phyloP scores from a whole-genome alignment of 2,329 filamentous ascomycete species.

The Fusarium xylarioides region DNA sequence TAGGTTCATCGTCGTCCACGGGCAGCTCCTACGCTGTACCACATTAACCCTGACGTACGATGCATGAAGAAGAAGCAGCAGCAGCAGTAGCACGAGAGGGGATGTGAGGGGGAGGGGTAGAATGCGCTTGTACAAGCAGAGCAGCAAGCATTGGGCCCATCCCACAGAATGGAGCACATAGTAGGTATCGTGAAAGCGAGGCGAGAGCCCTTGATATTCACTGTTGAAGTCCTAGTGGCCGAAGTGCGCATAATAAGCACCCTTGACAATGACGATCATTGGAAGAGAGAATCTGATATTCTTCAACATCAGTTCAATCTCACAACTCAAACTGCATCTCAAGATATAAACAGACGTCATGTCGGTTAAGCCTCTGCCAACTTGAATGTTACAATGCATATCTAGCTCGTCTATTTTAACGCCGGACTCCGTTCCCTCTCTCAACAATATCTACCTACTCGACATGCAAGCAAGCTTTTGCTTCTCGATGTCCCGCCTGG shows the following conservation, averaged over 20 bases:
- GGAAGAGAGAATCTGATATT: neutral
- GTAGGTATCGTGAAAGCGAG: conserved; percentile 22
- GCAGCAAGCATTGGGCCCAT: conserved; percentile 13
- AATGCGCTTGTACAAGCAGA: conserved; percentile 19
- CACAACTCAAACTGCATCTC: neutral
- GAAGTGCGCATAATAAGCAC: neutral
- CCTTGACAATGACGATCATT: neutral
- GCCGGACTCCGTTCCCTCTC: conserved; percentile 26
- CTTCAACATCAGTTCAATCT: neutral
- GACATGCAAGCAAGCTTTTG: neutral
- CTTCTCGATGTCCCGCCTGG: neutral
- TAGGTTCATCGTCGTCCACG: conserved; percentile 42
- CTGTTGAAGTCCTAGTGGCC: conserved; percentile 11
- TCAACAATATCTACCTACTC: conserved; percentile 16
- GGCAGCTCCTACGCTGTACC: conserved; percentile 22
- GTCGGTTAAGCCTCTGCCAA: conserved; percentile 4
- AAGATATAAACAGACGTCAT: conserved; percentile 10
- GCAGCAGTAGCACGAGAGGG: conserved; percentile 8
- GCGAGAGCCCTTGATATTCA: conserved; percentile 24
- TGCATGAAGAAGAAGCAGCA: conserved; percentile 18
- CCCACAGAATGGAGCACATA: conserved; percentile 4
- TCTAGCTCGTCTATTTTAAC: neutral
- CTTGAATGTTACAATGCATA: conserved; percentile 12
- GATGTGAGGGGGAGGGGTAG: conserved; percentile 32
- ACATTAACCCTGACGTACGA: conserved; percentile 33